Conservation (phyloP, 208 protist species). For the Leptomonas pyrrhocoris region DNA sequence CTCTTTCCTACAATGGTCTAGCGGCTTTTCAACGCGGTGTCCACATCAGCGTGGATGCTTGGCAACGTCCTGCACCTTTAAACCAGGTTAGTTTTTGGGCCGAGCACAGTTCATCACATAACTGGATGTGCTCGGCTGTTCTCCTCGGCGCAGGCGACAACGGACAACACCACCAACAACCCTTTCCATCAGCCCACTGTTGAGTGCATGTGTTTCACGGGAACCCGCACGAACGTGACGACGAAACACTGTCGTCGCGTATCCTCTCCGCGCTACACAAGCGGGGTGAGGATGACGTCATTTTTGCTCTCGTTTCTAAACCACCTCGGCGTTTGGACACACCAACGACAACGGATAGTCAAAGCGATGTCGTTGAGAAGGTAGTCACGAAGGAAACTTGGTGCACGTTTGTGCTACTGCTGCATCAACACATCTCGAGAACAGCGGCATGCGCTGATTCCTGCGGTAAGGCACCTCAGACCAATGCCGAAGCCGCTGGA, state of each 20-base stretch:
- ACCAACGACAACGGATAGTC: not conserved
- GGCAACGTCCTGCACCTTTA: too few species aligned
- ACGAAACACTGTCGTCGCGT: constrained; percentile 14
- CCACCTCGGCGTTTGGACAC: not conserved
- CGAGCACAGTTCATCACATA: too few species aligned
- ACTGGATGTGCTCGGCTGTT: too few species aligned
- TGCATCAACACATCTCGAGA: constrained; percentile 11
- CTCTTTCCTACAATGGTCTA: too few species aligned
- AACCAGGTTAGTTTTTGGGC: too few species aligned
- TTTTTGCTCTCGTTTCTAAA: constrained; percentile 21
- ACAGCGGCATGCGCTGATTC: not conserved
- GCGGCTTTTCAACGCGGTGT: too few species aligned
- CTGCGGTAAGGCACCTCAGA: too few species aligned
- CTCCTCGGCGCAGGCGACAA: too few species aligned
- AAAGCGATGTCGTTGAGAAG: not conserved
- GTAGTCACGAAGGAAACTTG: constrained; percentile 22
- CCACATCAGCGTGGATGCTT: too few species aligned
- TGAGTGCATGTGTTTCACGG: not conserved
- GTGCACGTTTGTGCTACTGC: constrained; percentile 12
- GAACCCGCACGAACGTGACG: not conserved
- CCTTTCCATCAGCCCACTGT: too few species aligned
- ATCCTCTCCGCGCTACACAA: constrained; percentile 16
- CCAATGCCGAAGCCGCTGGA: not conserved
- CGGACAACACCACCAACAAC: too few species aligned
- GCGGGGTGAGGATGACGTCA: constrained; percentile 19